Conservation (phyloP, 179 eudicot species). For the Vitellaria paradoxa region DNA sequence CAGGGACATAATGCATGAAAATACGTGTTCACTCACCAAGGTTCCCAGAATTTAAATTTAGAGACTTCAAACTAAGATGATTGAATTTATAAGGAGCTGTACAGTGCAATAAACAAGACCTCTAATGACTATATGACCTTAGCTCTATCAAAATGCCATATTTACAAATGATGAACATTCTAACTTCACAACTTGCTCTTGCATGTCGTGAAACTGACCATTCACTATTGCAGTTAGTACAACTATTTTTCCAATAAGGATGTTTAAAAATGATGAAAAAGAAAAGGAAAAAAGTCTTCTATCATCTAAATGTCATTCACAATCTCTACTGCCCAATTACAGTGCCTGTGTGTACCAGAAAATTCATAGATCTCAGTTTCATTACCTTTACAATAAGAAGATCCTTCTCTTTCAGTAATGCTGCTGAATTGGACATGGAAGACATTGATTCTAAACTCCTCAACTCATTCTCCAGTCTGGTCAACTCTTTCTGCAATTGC, state of each 20-base stretch:
- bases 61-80: not conserved
- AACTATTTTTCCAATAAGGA: not conserved
- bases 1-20: not conserved
- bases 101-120: not conserved
- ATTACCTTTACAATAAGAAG: slow-evolving; percentile 68
- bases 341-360: not conserved
- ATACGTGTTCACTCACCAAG: not conserved
- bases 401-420: slow-evolving; percentile 56
- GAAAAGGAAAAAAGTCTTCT: not conserved
- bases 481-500: slow-evolving; percentile 62
- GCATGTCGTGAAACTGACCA: not conserved
- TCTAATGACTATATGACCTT: not conserved
- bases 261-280: not conserved
- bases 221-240: not conserved
- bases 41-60: not conserved
- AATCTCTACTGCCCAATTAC: not conserved
- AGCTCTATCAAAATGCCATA: not conserved
- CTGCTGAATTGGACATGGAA: slow-evolving; percentile 30
- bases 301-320: not conserved
- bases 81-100: not conserved
- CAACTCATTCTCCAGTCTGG: slow-evolving; percentile 58
- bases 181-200: not conserved
- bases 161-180: not conserved
- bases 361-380: not conserved
- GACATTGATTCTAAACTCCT: slow-evolving; percentile 30